Evolutionary conservation across 2,329 filamentous ascomycete genomes (phyloP).

Genomic region (Gaeumannomyces tritici): DNA sequence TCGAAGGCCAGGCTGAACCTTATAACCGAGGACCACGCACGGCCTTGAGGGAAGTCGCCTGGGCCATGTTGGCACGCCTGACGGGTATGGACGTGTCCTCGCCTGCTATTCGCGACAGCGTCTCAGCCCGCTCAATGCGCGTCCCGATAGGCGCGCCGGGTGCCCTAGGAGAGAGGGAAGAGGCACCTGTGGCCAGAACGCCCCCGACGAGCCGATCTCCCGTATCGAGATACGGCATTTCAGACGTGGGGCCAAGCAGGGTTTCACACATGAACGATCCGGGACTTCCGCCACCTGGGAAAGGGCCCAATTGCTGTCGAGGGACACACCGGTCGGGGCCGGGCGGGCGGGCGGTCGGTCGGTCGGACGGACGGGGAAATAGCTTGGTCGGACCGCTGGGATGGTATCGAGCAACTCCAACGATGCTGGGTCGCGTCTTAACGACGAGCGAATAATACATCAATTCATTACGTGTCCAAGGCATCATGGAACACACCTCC

Average conservation of each 20-base stretch:
- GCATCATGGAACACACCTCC: neutral
- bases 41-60: no score
- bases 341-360: neutral
- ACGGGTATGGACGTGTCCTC: neutral
- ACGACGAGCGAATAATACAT: no score
- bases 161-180: no score
- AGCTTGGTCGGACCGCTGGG: neutral
- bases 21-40: neutral
- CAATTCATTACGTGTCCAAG: no score
- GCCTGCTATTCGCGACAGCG: neutral
- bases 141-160: neutral
- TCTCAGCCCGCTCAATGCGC: neutral
- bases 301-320: neutral
- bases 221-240: neutral
- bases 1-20: neutral
- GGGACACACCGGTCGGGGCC: no score
- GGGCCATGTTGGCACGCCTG: neutral
- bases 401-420: no score
- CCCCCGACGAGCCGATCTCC: neutral
- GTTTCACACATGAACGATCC: neutral
- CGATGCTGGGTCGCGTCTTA: no score
- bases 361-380: neutral
- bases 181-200: neutral
- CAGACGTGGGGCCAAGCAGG: neutral
- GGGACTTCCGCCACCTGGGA: neutral